phyloP scores from a whole-genome alignment of 257 asterid species.

The Coffea eugenioides region DNA sequence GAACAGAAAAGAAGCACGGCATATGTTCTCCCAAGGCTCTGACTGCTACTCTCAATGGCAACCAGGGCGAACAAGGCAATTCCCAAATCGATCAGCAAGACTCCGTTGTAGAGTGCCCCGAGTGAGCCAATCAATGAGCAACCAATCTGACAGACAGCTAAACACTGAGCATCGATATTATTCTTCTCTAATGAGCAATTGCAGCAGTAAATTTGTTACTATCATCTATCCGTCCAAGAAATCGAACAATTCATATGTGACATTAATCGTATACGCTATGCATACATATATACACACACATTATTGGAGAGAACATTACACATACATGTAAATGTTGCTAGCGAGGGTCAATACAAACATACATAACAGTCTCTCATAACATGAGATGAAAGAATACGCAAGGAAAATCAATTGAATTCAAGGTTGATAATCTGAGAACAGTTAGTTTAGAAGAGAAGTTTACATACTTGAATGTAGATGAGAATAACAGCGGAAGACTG shows the following conservation, averaged over 20 bases:
- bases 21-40: conserved; percentile 84
- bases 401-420: background rate
- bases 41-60: conserved; percentile 92
- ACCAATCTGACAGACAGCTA: conserved; percentile 46
- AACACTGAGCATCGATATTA: background rate
- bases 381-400: background rate
- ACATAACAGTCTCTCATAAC: background rate
- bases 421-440: background rate
- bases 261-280: too few species aligned
- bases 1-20: conserved; percentile 77
- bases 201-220: too few species aligned
- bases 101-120: conserved; percentile 80
- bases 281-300: too few species aligned
- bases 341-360: too few species aligned
- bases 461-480: conserved; percentile 55
- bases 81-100: conserved; percentile 64
- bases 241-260: too few species aligned
- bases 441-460: background rate
- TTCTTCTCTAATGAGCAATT: background rate
- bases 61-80: conserved; percentile 80
- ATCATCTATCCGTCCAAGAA: background rate
- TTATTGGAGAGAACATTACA: too few species aligned
- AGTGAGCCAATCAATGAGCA: conserved; percentile 90
- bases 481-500: conserved; percentile 75
- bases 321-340: too few species aligned